phyloP scores from a whole-genome alignment of 1,139 yeast species.

The Arxiozyma slooffiae region DNA sequence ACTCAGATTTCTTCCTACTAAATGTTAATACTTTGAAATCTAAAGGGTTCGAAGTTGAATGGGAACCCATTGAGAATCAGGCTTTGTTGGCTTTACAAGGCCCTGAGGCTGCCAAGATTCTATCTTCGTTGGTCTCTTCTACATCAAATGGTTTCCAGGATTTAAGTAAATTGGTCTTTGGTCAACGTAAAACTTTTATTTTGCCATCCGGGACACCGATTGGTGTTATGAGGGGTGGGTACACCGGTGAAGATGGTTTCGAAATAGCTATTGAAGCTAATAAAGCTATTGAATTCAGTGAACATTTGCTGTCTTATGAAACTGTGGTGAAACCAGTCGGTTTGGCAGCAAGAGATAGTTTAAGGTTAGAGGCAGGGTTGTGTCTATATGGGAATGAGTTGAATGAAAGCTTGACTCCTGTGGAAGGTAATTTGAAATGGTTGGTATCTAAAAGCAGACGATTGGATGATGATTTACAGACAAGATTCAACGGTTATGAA shows the following conservation, averaged over 20 bases:
- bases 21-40: constrained; percentile 38
- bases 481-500: constrained; percentile 67
- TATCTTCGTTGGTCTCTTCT: constrained; percentile 54
- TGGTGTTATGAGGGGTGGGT: constrained; percentile 88
- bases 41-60: constrained; percentile 37
- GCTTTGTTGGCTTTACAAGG: constrained; percentile 88
- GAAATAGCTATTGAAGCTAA: constrained; percentile 71
- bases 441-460: constrained; percentile 76
- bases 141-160: constrained; percentile 5
- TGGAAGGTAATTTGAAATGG: constrained; percentile 86
- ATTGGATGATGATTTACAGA: constrained; percentile 28
- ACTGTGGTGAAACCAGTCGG: constrained; percentile 77
- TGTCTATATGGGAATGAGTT: constrained; percentile 92
- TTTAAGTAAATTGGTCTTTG: constrained; percentile 59
- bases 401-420: constrained; percentile 70
- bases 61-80: constrained; percentile 54
- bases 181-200: constrained; percentile 51
- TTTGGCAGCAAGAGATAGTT: constrained; percentile 91
- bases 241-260: constrained; percentile 97
- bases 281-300: constrained; percentile 48
- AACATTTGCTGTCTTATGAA: constrained; percentile 48
- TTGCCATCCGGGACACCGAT: constrained; percentile 36
- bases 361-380: constrained; percentile 96
- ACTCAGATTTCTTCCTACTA: constrained; percentile 49
- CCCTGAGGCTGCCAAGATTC: constrained; percentile 59